Evolutionary conservation across 75 land plant genomes (phyloP), one percentile per base, ranked within the genome.

Genomic region (Pseudotsuga menziesii): DNA sequence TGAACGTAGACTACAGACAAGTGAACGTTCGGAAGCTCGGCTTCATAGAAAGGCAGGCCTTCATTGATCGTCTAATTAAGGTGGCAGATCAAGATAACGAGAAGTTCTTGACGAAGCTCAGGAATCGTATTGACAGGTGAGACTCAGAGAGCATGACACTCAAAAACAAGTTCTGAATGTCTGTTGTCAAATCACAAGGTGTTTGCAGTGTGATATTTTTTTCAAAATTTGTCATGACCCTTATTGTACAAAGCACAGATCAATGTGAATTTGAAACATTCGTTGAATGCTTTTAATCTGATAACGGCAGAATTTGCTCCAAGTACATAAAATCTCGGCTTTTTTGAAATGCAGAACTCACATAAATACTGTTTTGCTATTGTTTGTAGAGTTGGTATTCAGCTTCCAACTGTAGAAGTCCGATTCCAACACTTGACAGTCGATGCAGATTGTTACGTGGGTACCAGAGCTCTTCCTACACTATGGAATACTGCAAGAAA

Each of bases 381-480:
- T 52, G 32, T 14, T 67, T 85, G 57, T 85, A 94, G 97, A 78
- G 97, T 94, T 23, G 97, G 97, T 17, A 92, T 94, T 58, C 62
- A 78, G 52, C 89, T 94, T 63, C 97, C 97, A 22, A 92, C 92
- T 7, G 88, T 92, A 4, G 92, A 94, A 76, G 94, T 94, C 8
- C 78, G 97, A 25, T 94, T 86, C 62, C 88, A 92, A 78, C 81
- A 90, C 72, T 75, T 92, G 41, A 89, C 89, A 16, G 74, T 94
- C 3, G 88, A 90, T 74, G 97, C 97, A 2, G 73, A 92, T 22
- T 89, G 92, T 81, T 73, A 89, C 67, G 62, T 94, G 2, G 97
- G 97, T 6, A 71, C 41, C 59, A 77, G 97, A 80, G 94, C 97
- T 32, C 86, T 92, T 39, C 97, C 97, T 35, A 89, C 94, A 7